Evolutionary conservation across 139 green algal species (phyloP).

Genomic region (Chlorella ohadii): DNA sequence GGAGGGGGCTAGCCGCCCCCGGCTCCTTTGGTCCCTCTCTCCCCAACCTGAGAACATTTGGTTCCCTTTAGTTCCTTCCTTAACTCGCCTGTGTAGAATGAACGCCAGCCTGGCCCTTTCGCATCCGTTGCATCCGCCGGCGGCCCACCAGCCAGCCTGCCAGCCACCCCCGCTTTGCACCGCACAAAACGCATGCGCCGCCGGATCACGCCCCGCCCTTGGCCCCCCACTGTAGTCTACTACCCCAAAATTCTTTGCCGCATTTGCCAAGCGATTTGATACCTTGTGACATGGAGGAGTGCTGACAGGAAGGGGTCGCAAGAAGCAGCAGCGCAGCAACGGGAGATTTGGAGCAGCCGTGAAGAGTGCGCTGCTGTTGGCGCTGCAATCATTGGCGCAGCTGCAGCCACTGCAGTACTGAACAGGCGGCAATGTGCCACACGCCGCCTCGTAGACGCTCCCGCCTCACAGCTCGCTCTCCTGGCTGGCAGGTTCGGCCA

Average conservation of each 20-base stretch:
- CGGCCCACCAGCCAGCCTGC: neutral
- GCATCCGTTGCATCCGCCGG: neutral
- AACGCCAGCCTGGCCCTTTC: neutral
- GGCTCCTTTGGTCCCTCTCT: neutral
- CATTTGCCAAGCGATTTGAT: constrained; percentile 1
- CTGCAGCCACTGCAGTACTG: no score
- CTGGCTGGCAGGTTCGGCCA: no score
- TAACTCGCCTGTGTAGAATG: neutral
- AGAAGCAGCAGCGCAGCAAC: no score
- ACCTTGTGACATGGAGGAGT: neutral
- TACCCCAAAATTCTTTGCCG: neutral
- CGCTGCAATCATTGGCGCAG: no score
- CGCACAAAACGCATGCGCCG: neutral
- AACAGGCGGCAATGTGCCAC: no score
- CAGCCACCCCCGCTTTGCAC: neutral
- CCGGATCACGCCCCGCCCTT: neutral
- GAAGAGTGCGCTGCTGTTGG: no score
- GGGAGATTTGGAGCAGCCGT: no score
- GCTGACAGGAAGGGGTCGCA: neutral
- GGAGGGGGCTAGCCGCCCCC: neutral
- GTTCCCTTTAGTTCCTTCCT: no score
- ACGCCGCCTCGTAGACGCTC: no score
- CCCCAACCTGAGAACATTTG: no score
- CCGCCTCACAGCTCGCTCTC: no score
- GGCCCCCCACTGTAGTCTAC: neutral